These are phyloP conservation scores for Lachnellula subtilissima DNA, from an alignment of 2,329 filamentous ascomycete species.

Conservation along the genomic window DNA sequence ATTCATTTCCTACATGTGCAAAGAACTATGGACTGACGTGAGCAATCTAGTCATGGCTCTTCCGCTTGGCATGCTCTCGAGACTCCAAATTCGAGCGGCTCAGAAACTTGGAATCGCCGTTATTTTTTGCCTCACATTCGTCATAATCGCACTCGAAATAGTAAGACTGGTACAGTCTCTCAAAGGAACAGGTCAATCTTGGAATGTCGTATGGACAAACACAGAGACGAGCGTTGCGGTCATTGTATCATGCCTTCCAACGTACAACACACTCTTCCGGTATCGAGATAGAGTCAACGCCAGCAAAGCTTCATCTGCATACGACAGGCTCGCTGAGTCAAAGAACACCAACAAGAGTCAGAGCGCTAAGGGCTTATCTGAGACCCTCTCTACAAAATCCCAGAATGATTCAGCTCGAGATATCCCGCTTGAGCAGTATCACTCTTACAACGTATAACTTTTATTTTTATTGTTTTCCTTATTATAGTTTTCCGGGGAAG, in stretches of 20 bases:
- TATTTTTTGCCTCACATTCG: not conserved
- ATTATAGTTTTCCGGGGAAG: not conserved
- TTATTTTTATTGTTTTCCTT: too few species aligned
- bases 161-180: not conserved
- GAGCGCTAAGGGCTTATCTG: not conserved
- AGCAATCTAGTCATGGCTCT: not conserved
- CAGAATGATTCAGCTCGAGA: not conserved
- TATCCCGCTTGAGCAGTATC: not conserved
- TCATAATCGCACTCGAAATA: not conserved
- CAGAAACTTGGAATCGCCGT: not conserved
- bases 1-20: not conserved
- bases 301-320: not conserved
- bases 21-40: not conserved
- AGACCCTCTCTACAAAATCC: not conserved
- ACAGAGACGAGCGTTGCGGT: not conserved
- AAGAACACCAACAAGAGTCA: not conserved
- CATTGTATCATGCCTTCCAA: not conserved
- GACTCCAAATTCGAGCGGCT: not conserved
- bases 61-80: not conserved
- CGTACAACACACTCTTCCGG: not conserved
- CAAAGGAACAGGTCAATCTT: not conserved
- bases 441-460: not conserved
- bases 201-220: not conserved
- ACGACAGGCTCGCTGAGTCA: not conserved
- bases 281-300: not conserved